Evolutionary conservation across 2,329 filamentous ascomycete genomes (phyloP), one percentile per base, ranked within the genome.

Genomic region (Claviceps sorghi): DNA sequence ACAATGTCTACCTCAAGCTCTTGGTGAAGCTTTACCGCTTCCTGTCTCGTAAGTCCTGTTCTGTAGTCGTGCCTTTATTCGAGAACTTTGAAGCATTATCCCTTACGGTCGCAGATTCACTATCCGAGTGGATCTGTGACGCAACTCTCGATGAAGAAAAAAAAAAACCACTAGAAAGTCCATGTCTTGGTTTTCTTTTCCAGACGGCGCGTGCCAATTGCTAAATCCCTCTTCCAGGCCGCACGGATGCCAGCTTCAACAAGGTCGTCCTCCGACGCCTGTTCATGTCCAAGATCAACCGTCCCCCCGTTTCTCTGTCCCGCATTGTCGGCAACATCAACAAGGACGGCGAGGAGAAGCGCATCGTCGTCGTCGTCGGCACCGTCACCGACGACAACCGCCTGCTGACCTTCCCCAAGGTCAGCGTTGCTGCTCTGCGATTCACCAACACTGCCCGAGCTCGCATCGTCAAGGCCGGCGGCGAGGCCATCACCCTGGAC

Each of bases 211-310:
- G 3, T 36, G 19, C 30, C 3, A 41, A 59, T 41, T 57, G 58
- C 51, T 26, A 26, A 48, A 48, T 26, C 8, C 4, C 3, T 44
- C 5, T 52, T 40, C 1, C 65, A 94, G 88, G 89, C 76, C 90
- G 93, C 70, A 98, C 93, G 71, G 93, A 97, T 73, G 82, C 88
- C 61, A 82, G 81, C 77, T 98, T 98, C 87, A 98, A 98, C 86
- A 94, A 95, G 81, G 87, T 93, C 67, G 83, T 98, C 69, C 87
- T 98, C 67, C 89, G 91, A 72, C 88, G 93, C 68, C 86, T 98
- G 58, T 95, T 95, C 71, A 95, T 93, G 88, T 95, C 89, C 73
- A 88, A 90, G 76, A 95, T 94, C 77, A 97, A 97, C 86, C 86
- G 90, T 65, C 88, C 88, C 57, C 89, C 93, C 60, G 84, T 98